phyloP scores from a whole-genome alignment of 2,329 filamentous ascomycete species.

The Seiridium cupressi region DNA sequence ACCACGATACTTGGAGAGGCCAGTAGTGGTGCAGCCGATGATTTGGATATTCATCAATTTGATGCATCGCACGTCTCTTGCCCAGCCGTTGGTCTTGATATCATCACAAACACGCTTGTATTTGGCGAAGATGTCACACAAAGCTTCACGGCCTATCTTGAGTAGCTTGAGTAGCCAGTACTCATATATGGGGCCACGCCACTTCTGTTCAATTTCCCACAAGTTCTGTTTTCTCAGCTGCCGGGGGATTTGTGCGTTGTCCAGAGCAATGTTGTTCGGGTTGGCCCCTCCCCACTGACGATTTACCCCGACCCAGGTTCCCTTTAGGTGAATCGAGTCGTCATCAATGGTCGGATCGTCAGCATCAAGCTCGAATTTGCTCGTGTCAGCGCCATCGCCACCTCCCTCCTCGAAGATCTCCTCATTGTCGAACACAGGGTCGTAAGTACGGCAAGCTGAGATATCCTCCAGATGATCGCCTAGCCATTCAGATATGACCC shows the following conservation, averaged over 20 bases:
- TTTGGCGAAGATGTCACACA: slow-evolving; percentile 47
- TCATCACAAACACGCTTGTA: slow-evolving; percentile 51
- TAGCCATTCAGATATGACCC: slow-evolving; percentile 55
- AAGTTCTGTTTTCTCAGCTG: slow-evolving; percentile 48
- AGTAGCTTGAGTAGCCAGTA: slow-evolving; percentile 41
- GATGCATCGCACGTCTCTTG: slow-evolving; percentile 51
- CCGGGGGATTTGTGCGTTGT: slow-evolving; percentile 24
- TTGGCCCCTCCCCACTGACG: slow-evolving; percentile 38
- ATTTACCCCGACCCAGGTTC: slow-evolving; percentile 38
- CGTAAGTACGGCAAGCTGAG: slow-evolving; percentile 13
- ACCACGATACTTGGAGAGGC: slow-evolving; percentile 75
- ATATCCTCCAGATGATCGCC: slow-evolving; percentile 43
- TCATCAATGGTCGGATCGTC: slow-evolving; percentile 33
- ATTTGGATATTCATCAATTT: slow-evolving; percentile 40
- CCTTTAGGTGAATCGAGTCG: slow-evolving; percentile 37
- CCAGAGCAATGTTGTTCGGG: slow-evolving; percentile 16
- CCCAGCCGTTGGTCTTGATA: slow-evolving; percentile 56
- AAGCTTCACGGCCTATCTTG: slow-evolving; percentile 22
- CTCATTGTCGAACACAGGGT: slow-evolving; percentile 22
- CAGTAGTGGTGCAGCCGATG: slow-evolving; percentile 72
- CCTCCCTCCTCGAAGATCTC: slow-evolving; percentile 54
- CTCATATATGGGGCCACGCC: slow-evolving; percentile 66
- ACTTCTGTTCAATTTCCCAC: slow-evolving; percentile 52
- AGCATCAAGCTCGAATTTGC: slow-evolving; percentile 43
- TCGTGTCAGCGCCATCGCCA: slow-evolving; percentile 57